phyloP scores from a whole-genome alignment of 2,329 filamentous ascomycete genomes.

The Xylaria sp. region DNA sequence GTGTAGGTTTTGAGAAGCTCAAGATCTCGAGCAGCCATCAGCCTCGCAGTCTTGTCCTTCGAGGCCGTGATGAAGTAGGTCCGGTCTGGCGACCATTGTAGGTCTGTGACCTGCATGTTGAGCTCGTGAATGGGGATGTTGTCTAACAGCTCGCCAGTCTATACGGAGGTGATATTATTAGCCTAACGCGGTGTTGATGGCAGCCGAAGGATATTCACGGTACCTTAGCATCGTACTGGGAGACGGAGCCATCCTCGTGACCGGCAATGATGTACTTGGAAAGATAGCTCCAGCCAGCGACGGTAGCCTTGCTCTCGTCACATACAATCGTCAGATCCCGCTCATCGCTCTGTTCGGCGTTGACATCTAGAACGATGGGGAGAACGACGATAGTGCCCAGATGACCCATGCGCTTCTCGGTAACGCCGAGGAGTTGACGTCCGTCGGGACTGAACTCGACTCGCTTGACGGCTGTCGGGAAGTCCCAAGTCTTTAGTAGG shows the following conservation, averaged over 20 bases:
- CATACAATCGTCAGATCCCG: constrained; percentile 88
- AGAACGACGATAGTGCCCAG: constrained; percentile 93
- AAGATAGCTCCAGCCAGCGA: constrained; percentile 95
- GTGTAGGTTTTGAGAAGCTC: constrained; percentile 92
- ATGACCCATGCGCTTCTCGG: constrained; percentile 98
- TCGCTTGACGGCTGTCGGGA: constrained; percentile 95
- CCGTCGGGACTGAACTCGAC: constrained; percentile 98
- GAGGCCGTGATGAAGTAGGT: constrained; percentile 98
- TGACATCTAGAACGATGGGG: constrained; percentile 84
- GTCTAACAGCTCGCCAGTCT: constrained; percentile 83
- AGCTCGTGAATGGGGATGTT: constrained; percentile 88
- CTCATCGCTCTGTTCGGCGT: constrained; percentile 87
- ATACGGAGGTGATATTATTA: constrained; percentile 38
- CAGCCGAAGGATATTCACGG: constrained; percentile 30
- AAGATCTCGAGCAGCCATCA: constrained; percentile 87
- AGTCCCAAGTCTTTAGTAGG: constrained; percentile 97
- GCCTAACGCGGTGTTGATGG: not conserved
- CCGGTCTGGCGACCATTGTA: constrained; percentile 93
- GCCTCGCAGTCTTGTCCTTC: constrained; percentile 94
- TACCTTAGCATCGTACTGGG: constrained; percentile 91
- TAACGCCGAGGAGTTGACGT: constrained; percentile 88
- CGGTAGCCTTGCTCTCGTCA: constrained; percentile 95
- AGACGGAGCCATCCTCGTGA: constrained; percentile 95
- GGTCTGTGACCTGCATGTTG: constrained; percentile 84
- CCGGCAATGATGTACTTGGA: constrained; percentile 97